Base-by-base conservation (phyloP, 2,329 filamentous ascomycete genomes). In the Ascochyta clinopodiicola region DNA sequence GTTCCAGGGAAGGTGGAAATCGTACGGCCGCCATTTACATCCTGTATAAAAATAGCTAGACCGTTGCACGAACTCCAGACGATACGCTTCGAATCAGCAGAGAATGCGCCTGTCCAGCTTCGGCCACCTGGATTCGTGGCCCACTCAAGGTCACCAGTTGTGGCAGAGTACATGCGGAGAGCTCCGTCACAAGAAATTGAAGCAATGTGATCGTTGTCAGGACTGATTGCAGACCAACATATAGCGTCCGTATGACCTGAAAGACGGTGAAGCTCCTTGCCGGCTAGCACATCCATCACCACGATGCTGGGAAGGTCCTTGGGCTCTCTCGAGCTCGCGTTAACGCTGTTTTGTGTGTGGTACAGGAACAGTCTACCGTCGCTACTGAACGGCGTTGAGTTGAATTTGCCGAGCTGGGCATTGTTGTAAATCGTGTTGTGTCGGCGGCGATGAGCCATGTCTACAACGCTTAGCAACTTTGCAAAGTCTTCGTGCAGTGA, bases 151-250 rank as follows among this genome's bases (percentile, higher is more conserved):
- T 56, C 48, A 3, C 68, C 67, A 7, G 62, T 63, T 3, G 21
- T 21, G n/a, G 25, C 56, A 17, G 53, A 60, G 44, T 67, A 67
- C 63, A 72, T 64, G n/a, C 66, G 66, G 40, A 73, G 29, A 8
- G 63, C 64, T 2, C 68, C 68, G 40, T 72, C 68, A 66, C 64
- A 70, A 21, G 70, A 63, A 13, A 70, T 59, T 2, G 63, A 67
- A 4, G 68, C 67, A 44, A 71, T 57, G 32, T 60, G 44, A 35
- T 58, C 32, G 15, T 53, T 42, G 29, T 72, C 36, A 1, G 69
- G 64, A 36, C 67, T 73, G 40, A 69, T 64, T 3, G 57, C 61
- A 22, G 60, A 55, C 67, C 68, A 71, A 59, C 64, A 62, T 36
- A 72, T 68, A 9, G 53, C 48, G 37, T 71, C 66, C 9, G 63